Evolutionary conservation across 78 protist species (phyloP), one percentile per base, ranked within the genome.

Genomic region (Anaeramoeba flamelloides): DNA sequence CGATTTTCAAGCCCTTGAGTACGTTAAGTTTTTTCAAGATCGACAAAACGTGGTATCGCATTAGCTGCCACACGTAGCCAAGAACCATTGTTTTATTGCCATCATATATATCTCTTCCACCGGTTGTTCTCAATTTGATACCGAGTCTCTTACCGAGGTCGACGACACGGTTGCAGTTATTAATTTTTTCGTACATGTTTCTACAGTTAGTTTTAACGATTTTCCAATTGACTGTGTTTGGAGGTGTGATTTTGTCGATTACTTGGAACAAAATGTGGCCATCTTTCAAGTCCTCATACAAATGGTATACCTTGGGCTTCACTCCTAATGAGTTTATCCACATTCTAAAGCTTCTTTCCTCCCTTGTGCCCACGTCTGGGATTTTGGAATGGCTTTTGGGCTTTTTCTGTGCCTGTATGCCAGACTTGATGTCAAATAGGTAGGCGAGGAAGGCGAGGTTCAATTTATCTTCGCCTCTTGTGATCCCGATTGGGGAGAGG

Each of bases 91-190:
- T 92, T 41, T 83, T 38, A 84, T 88, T 81, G 75, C 95, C 93
- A 22, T 87, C 93, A 36, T 78, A 84, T 38, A 94, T 78, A 79
- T 94, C 92, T 64, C 53, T 83, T 40, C 95, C 97, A 34, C 69
- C 92, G 78, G 90, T 87, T 78, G 90, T 90, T 37, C 87, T 89
- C 40, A 91, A 69, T 12, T 83, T 75, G 77, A 89, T 84, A 64
- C 80, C 77, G 32, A 82, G n/a, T 65, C 77, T 38, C 79, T 79
- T 77, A 64, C 86, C 92, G 1, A 91, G 69, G 33, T 77, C 74
- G 30, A 94, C 82, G 26, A 86, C 93, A 64, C 84, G 83, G 84
- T 94, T 91, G 79, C 90, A 86, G 83, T 94, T 94, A 41, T 87
- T 93, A 30, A 89, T 39, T 39, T 75, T 88, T 86, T 83, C 83